Evolutionary conservation across 768 basidiomycete genomes (phyloP), one percentile per base, ranked within the genome.

Genomic region (Crassisporium funariophilum): DNA sequence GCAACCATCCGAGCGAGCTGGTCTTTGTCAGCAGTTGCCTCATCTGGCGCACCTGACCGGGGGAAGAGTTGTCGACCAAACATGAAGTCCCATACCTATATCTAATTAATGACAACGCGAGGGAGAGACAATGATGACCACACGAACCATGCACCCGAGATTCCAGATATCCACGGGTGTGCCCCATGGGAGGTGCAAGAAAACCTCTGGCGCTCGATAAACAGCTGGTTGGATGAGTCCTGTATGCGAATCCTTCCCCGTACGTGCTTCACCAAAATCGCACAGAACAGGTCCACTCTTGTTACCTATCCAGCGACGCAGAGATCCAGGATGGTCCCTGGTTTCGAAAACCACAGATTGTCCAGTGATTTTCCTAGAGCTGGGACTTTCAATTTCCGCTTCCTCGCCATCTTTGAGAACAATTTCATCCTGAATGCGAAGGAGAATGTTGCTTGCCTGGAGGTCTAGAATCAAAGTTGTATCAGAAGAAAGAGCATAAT

Each of bases 121-220:
- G 27, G 27, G 27, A 29, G 27, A 29, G 27, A 29, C 27, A 42
- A 25, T 22, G 17, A 23, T 42, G 25, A 38, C 41, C 22, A 17
- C 13, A 52, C 65, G 5, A 36, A 67, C 66, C 58, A 63, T 40
- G 22, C 55, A 51, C 5, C 59, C 66, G 19, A 64, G 24, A 45
- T 57, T 66, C 64, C 66, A 68, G n/a, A 68, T 59, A 49, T 68
- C 66, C 4, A 63, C 57, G 20, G 46, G 45, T 24, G 52, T 33
- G 31, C 50, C 39, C 66, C 65, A 68, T 9, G 59, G 57, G 5
- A 59, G 25, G 7, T 46, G 35, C 7, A 68, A 47, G 37, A 64
- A 52, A 13, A 68, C 60, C 44, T 68, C 66, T 15, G 63, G 64
- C 8, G 64, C 55, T 9, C 66, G 61, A 46, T 62, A 64, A 2